phyloP scores from a whole-genome alignment of 1,139 yeast genomes.

The Lodderomyces elongisporus region DNA sequence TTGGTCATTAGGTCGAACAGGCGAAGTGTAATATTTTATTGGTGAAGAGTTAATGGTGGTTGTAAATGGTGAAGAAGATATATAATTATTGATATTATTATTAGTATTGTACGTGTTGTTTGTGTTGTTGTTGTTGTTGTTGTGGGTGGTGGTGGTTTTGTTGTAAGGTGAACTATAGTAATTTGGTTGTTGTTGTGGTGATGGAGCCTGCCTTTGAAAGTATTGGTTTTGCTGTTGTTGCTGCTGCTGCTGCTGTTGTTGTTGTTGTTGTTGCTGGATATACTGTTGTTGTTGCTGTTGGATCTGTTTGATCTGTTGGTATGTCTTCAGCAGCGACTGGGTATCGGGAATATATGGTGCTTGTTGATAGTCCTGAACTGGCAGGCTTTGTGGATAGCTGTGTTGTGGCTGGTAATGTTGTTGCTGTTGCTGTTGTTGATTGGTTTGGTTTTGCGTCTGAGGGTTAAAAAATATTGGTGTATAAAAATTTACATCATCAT shows the following conservation, averaged over 20 bases:
- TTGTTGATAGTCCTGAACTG: too few species aligned
- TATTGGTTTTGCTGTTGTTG: slow-evolving; percentile 9
- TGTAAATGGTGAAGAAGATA: slow-evolving; percentile 28
- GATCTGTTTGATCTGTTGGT: slow-evolving; percentile 7
- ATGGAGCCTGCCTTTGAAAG: slow-evolving; percentile 11
- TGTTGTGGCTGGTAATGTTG: neutral
- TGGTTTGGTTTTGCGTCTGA: slow-evolving; percentile 3
- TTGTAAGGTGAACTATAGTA: slow-evolving; percentile 18
- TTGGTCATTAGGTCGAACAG: slow-evolving; percentile 20
- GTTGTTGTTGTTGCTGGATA: slow-evolving; percentile 2
- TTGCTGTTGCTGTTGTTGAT: slow-evolving; percentile 3
- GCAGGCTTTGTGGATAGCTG: too few species aligned
- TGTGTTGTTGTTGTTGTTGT: slow-evolving; percentile 15
- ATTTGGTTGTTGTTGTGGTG: slow-evolving; percentile 25
- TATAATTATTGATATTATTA: slow-evolving; percentile 1
- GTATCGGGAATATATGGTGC: too few species aligned
- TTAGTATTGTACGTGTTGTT: neutral
- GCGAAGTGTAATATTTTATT: slow-evolving; percentile 22
- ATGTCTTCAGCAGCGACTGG: slow-evolving; percentile 3
- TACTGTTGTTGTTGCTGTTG: slow-evolving; percentile 11
- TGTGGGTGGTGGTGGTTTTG: too few species aligned
- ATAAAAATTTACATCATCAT: slow-evolving; percentile 22
- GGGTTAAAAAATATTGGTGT: slow-evolving; percentile 34
- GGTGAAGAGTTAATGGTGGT: slow-evolving; percentile 25
- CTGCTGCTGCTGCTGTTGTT: slow-evolving; percentile 12